Conservation (phyloP, 1,139 yeast genomes). For the Kodamaea anthophila region DNA sequence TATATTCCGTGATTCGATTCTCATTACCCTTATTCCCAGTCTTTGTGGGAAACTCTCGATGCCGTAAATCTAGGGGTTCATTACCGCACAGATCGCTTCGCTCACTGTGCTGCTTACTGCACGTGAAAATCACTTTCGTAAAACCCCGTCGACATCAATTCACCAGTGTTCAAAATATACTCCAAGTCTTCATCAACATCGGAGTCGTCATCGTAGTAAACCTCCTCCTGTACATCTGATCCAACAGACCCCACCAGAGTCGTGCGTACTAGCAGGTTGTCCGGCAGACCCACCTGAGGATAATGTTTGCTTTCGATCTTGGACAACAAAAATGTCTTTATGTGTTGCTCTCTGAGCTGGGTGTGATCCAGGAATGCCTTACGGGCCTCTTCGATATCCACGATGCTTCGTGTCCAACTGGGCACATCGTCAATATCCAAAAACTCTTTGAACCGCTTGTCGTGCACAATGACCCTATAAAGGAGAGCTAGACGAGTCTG, state of each 20-base stretch:
- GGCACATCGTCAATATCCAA: conserved; percentile 29
- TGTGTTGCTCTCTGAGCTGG: conserved; percentile 23
- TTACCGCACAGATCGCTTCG: no score
- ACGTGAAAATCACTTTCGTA: conserved; percentile 4
- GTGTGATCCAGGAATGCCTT: conserved; percentile 20
- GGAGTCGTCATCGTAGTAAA: conserved; percentile 6
- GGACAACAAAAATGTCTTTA: conserved; percentile 23
- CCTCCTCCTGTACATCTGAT: conserved; percentile 2
- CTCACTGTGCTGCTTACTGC: conserved; percentile 1
- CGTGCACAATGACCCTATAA: conserved; percentile 26
- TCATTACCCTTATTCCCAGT: no score
- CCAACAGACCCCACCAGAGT: not conserved
- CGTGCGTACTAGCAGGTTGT: no score
- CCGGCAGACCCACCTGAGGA: conserved; percentile 17
- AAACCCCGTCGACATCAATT: conserved; percentile 4
- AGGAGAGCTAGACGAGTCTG: conserved; percentile 19
- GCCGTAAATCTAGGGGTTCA: no score
- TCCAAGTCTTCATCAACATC: conserved; percentile 5
- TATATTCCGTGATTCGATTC: no score
- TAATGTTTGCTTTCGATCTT: conserved; percentile 24
- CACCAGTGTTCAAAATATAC: conserved; percentile 4
- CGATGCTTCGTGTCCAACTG: conserved; percentile 24
- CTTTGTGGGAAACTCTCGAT: no score
- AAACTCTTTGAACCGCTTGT: conserved; percentile 15
- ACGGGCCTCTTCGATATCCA: conserved; percentile 22